phyloP scores from a whole-genome alignment of 169 alveolate species.

The Cryptosporidium viatorum region DNA sequence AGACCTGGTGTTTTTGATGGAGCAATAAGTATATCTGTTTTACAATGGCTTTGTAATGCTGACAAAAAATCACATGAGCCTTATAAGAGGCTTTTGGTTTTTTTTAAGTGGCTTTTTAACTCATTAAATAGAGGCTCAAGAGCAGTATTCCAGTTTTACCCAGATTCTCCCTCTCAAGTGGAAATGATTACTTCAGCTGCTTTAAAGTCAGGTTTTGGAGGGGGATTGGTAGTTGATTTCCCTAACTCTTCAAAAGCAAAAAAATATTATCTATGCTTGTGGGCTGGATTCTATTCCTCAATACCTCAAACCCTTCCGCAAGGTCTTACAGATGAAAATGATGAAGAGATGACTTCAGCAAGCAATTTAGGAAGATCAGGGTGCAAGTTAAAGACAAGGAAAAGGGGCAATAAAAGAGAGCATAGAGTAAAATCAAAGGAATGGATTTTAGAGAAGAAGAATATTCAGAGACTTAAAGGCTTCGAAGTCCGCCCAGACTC shows the following conservation, averaged over 20 bases:
- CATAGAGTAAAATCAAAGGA: conserved; percentile 81
- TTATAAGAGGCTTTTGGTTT: conserved; percentile 87
- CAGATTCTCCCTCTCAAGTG: conserved; percentile 93
- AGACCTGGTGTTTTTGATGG: conserved; percentile 93
- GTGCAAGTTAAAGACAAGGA: conserved; percentile 30
- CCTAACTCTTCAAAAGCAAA: conserved; percentile 97
- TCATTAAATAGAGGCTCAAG: conserved; percentile 90
- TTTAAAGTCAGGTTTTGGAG: conserved; percentile 93
- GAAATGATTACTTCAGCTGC: conserved; percentile 94
- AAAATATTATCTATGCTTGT: conserved; percentile 92
- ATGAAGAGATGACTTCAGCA: conserved; percentile 58
- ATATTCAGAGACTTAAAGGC: conserved; percentile 91
- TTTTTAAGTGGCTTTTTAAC: conserved; percentile 90
- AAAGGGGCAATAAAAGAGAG: conserved; percentile 57
- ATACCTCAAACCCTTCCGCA: conserved; percentile 79
- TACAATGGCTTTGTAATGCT: conserved; percentile 96
- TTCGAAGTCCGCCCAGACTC: conserved; percentile 93
- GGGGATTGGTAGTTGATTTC: conserved; percentile 95
- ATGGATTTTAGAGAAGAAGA: conserved; percentile 93
- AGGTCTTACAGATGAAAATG: conserved; percentile 79
- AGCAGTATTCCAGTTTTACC: conserved; percentile 96
- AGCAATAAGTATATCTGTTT: conserved; percentile 93
- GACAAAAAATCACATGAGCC: conserved; percentile 92
- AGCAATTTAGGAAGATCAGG: conserved; percentile 43
- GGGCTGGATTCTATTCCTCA: conserved; percentile 88